phyloP scores from a whole-genome alignment of 192 early-diverging fungal genomes.

The Polychytrium aggregatum region DNA sequence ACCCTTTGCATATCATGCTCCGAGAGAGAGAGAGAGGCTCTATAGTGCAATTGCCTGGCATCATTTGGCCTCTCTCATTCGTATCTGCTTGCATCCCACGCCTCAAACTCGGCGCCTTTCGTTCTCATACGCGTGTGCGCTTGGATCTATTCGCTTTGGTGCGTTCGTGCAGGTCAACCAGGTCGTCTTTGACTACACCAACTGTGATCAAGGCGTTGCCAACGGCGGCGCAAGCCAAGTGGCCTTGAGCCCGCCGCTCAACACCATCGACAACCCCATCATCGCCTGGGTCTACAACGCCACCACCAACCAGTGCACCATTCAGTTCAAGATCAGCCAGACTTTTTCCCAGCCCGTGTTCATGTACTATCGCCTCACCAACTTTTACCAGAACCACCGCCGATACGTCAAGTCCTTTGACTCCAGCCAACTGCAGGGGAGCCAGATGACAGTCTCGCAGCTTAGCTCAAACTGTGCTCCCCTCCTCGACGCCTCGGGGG shows the following conservation, averaged over 20 bases:
- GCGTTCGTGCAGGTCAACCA: slow-evolving; percentile 66
- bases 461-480: slow-evolving; percentile 40
- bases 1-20: not conserved
- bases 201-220: slow-evolving; percentile 40
- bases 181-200: slow-evolving; percentile 87
- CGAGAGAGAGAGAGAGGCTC: too few relatives aligned
- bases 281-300: slow-evolving; percentile 36
- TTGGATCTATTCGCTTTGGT: too few relatives aligned
- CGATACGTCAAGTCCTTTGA: slow-evolving; percentile 87
- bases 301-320: slow-evolving; percentile 45
- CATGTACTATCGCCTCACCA: slow-evolving; percentile 90
- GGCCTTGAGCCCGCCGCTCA: not conserved
- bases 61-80: not conserved
- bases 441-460: not conserved
- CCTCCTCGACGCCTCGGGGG: slow-evolving; percentile 37
- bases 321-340: slow-evolving; percentile 54
- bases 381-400: slow-evolving; percentile 99
- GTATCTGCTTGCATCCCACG: too few relatives aligned
- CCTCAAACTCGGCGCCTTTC: too few relatives aligned
- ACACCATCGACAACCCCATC: slow-evolving; percentile 18
- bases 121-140: too few relatives aligned
- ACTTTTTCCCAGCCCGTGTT: slow-evolving; percentile 68
- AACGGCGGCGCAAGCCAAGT: not conserved
- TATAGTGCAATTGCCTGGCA: too few relatives aligned
- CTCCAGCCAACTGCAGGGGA: slow-evolving; percentile 70